Evolutionary conservation across 176 grass and related monocot species (phyloP), one percentile per base, ranked within the genome.

Genomic region (Bromus sterilis): DNA sequence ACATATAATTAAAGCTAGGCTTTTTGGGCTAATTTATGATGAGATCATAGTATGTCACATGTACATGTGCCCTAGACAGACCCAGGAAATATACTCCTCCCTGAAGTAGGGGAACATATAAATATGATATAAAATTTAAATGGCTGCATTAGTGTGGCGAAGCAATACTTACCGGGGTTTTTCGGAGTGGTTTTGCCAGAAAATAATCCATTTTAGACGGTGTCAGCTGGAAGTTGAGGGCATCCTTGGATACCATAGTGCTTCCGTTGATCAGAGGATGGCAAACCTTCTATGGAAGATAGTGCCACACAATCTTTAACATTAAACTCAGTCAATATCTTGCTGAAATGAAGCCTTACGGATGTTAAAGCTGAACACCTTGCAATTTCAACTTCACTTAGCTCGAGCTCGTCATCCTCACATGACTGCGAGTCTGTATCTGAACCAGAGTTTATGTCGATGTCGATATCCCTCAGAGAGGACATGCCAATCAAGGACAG

Each of bases 401-500:
- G 9, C 37, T 72, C 68, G 30, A 75, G 5, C 16, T 74, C 56
- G 2, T 83, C 56, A 5, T 75, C 62, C 82, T 68, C 63, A 1
- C 3, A 37, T 3, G 58, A 75, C 24, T 75, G 57, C 8, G 56
- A 26, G n/a, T 0, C 14, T 35, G 1, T 75, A 18, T 3, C 48
- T 0, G 21, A 28, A 63, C 29, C 32, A 11, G 13, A 46, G 26
- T 41, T 21, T 12, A 83, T 65, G 24, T 84, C 82, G 26, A 84
- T 59, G 36, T 4, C 34, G 13, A 85, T 14, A 25, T 85, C 40
- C 7, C 26, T 78, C 65, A 85, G 40, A 49, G 53, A 58, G 7
- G 64, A 48, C 75, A 85, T 21, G 48, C 83, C 83, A 28, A 85
- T 9, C 39, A 85, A 78, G 9, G 75, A 71, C 11, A 85, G 30